A percentile compares a stretch with the other conserved stretches of the same genome.
Evolutionary conservation across 2,329 filamentous ascomycete species (phyloP).

Genomic region (Akanthomyces uredinophilus): DNA sequence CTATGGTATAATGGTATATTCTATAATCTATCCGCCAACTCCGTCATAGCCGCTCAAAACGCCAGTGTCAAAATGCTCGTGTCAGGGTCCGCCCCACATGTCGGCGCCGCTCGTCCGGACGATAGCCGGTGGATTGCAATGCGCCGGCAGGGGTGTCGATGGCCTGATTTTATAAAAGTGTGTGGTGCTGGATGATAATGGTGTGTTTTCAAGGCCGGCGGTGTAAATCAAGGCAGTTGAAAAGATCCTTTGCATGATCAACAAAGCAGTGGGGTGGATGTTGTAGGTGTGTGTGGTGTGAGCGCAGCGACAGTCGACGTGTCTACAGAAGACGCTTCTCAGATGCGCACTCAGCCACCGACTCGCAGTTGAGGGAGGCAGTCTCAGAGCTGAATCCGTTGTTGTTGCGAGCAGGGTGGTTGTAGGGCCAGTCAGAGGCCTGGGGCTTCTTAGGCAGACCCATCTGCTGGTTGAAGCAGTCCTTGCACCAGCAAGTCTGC

Average conservation of each 20-base stretch:
- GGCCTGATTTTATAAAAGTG: not conserved
- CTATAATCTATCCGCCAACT: conserved; percentile 8
- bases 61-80: not conserved
- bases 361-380: not conserved
- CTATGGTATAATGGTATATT: conserved; percentile 5
- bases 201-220: not conserved
- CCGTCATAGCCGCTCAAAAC: conserved; percentile 10
- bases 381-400: conserved; percentile 12
- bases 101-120: conserved; percentile 7
- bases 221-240: not conserved
- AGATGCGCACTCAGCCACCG: not conserved
- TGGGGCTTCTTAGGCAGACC: not conserved
- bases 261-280: not conserved
- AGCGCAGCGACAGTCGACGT: not conserved
- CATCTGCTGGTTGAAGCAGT: conserved; percentile 23
- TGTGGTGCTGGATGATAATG: not conserved
- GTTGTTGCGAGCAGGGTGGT: conserved; percentile 7
- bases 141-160: not conserved
- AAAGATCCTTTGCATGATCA: not conserved
- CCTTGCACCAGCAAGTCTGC: conserved; percentile 32
- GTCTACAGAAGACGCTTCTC: conserved; percentile 7
- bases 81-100: conserved; percentile 7
- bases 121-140: not conserved
- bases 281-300: not conserved
- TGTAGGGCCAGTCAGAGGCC: conserved; percentile 10